phyloP scores from a whole-genome alignment of 2,329 filamentous ascomycete genomes.

The Trichoderma hamatum region DNA sequence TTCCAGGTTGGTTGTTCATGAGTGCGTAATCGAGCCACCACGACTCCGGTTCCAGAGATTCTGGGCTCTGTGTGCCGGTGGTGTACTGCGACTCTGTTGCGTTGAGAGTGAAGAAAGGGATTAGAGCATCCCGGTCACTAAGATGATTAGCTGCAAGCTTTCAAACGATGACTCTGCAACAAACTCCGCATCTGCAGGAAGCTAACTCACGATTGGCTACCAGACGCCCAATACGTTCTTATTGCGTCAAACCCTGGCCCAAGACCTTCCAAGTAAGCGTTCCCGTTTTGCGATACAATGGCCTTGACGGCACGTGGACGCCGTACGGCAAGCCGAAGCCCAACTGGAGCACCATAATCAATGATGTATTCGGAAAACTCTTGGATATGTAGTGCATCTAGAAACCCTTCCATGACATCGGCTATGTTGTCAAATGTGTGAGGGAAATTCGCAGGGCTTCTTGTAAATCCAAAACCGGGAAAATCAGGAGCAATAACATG shows the following conservation, averaged over 20 bases:
- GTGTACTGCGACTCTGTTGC: conserved; percentile 51
- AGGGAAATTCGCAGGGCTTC: conserved; percentile 48
- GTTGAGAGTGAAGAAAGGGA: conserved; percentile 40
- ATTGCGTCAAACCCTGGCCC: conserved; percentile 54
- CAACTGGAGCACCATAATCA: conserved; percentile 63
- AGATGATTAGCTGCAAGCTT: neutral
- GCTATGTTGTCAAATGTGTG: conserved; percentile 60
- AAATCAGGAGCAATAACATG: conserved; percentile 59
- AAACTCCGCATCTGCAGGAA: neutral
- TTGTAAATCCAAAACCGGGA: conserved; percentile 63
- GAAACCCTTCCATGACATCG: conserved; percentile 51
- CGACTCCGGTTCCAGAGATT: conserved; percentile 47
- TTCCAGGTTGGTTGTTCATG: conserved; percentile 45
- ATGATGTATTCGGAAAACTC: conserved; percentile 62
- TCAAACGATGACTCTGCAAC: neutral
- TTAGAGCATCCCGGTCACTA: conserved; percentile 43
- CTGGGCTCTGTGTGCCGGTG: conserved; percentile 42
- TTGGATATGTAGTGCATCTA: conserved; percentile 49
- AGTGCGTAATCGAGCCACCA: conserved; percentile 57
- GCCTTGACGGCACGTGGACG: conserved; percentile 52
- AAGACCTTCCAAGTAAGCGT: conserved; percentile 61
- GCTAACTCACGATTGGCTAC: conserved; percentile 30
- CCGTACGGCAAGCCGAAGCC: conserved; percentile 55
- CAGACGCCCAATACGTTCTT: conserved; percentile 48
- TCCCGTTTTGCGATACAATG: conserved; percentile 63